Conservation (phyloP, 371 early-diverging fungal species). For the Spraguea lophii region DNA sequence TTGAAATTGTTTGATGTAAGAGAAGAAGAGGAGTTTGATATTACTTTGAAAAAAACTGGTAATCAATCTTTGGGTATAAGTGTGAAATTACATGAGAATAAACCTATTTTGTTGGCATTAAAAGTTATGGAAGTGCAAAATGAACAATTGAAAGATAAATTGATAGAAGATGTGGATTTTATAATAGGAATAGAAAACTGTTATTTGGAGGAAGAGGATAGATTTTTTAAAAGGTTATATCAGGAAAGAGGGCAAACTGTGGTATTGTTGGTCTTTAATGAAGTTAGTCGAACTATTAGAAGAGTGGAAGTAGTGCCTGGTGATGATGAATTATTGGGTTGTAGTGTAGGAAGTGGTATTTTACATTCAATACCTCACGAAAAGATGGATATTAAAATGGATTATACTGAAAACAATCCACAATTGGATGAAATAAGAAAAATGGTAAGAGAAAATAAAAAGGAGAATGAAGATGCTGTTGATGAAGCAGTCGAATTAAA, state of each 20-base stretch:
- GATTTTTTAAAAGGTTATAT: constrained; percentile 7
- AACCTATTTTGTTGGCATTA: constrained; percentile 14
- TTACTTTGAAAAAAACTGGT: constrained; percentile 4
- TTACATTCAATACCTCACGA: constrained; percentile 21
- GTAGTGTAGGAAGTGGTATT: constrained; percentile 26
- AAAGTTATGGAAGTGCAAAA: constrained; percentile 21
- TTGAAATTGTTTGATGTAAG: constrained; percentile 24
- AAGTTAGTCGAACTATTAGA: constrained; percentile 18
- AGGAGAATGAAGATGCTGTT: constrained; percentile 2
- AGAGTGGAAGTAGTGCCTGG: constrained; percentile 15
- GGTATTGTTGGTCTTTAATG: constrained; percentile 22
- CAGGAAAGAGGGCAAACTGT: constrained; percentile 13
- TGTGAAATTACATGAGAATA: constrained; percentile 14
- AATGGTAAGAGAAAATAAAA: background rate
- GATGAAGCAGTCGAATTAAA: background rate
- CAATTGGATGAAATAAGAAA: background rate
- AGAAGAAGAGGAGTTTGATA: constrained; percentile 3
- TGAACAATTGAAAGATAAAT: constrained; percentile 17
- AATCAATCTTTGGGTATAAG: constrained; percentile 29
- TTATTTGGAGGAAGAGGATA: constrained; percentile 7
- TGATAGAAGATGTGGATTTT: constrained; percentile 26
- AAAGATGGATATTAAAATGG: background rate
- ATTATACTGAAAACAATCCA: background rate
- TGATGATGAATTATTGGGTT: constrained; percentile 21
- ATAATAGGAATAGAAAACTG: constrained; percentile 32